Percentiles rank a stretch among this genome's conserved stretches.
Evolutionary conservation across 75 land plant species (phyloP).

Genomic region (Sequoia sempervirens): DNA sequence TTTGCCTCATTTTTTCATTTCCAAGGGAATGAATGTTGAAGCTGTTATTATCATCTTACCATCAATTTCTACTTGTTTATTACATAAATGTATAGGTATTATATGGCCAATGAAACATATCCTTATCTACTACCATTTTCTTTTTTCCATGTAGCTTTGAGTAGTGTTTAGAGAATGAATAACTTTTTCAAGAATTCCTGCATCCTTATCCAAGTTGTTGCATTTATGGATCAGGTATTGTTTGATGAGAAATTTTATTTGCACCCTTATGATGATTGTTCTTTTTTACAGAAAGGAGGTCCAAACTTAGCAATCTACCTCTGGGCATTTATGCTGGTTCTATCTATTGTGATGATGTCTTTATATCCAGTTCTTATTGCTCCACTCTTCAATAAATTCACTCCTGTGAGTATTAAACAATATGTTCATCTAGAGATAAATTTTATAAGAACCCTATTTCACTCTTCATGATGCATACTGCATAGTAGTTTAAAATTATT

Average conservation of each 20-base stretch:
- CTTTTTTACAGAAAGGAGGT: conserved; percentile 82
- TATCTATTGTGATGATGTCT: conserved; percentile 86
- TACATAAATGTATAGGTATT: neutral
- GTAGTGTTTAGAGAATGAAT: neutral
- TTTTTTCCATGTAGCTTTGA: neutral
- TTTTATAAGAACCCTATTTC: neutral
- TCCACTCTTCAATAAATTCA: conserved; percentile 97
- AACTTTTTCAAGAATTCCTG: neutral
- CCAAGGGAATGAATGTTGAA: too few species aligned
- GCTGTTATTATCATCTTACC: too few species aligned
- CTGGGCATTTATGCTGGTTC: conserved; percentile 86
- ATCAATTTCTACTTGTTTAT: neutral
- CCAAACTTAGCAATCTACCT: conserved; percentile 95
- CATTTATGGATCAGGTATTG: neutral
- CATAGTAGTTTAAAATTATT: neutral
- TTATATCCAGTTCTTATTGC: conserved; percentile 91
- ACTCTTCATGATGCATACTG: neutral
- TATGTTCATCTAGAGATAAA: neutral
- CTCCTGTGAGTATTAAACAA: conserved; percentile 66
- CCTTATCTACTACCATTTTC: neutral
- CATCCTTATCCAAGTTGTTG: neutral
- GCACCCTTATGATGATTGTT: neutral
- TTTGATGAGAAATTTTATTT: neutral
- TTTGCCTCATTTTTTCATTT: too few species aligned
- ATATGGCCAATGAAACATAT: neutral